Base-by-base conservation (phyloP, 1,284 basidiomycete species). In the Ceratobasidium sp. region DNA sequence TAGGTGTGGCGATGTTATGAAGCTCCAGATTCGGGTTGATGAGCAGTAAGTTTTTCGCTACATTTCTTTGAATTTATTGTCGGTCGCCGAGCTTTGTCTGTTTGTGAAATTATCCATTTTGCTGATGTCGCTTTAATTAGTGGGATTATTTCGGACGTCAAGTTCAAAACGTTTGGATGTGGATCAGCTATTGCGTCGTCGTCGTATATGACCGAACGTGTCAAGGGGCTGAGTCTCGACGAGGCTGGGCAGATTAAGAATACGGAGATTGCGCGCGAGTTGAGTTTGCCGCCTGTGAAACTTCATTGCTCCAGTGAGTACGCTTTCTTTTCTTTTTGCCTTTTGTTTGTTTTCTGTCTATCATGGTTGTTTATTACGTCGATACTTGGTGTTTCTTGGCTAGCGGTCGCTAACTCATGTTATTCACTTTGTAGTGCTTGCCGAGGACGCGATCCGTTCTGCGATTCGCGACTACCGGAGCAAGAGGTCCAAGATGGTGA, bases 161-260 rank as follows among this genome's bases (percentile, higher is more conserved):
- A 97, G 87, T 99, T 99, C 91, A 99, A 98, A 89, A 98, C 97
- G 0, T 98, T 98, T 85, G 97, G 97, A 18, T 97, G 96, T 85
- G 96, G 98, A 78, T 97, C 95, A 80, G 98, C 97, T 81, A 99
- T 99, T 81, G 98, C 98, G 1, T 97, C 96, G 3, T 96, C 94
- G 83, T 96, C 95, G 13, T 98, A 97, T 86, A 96, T 98, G 94
- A 99, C 97, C 23, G 97, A 99, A 88, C 94, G 97, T 71, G 97
- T 99, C 82, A 98, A 94, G 88, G 98, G 98, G 33, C 89, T 99
- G 82, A 93, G 93, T 20, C 87, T 99, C 77, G 97, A 99, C 78
- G 95, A 97, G 81, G 98, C 98, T 15, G 95, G 95, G 78, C 92
- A 94, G 84, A 98, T 99, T 84, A 98, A 97, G 87, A 99, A 99